phyloP scores from a whole-genome alignment of 306 rosid genomes.

The Malus sieversii region DNA sequence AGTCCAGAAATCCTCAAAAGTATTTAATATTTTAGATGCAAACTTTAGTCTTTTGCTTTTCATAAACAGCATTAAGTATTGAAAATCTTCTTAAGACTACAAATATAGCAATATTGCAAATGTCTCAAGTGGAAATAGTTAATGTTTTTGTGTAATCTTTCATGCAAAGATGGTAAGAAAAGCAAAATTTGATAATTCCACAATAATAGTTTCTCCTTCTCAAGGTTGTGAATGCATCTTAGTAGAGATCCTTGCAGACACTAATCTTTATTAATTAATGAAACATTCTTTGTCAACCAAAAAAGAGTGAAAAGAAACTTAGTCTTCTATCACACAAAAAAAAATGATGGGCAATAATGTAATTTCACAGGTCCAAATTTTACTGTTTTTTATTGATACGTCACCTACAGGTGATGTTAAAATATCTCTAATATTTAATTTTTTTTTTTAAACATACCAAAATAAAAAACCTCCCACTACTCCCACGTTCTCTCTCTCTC shows the following conservation, averaged over 20 bases:
- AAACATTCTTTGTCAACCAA: too few species aligned
- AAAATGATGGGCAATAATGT: too few species aligned
- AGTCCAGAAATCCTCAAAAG: neutral
- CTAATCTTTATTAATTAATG: neutral
- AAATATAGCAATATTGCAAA: neutral
- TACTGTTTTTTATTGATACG: too few species aligned
- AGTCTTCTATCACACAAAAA: too few species aligned
- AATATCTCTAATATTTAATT: too few species aligned
- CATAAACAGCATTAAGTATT: neutral
- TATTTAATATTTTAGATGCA: neutral
- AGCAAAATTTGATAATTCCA: neutral
- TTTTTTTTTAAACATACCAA: too few species aligned
- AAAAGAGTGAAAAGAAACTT: too few species aligned
- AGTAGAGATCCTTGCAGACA: neutral
- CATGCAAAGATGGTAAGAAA: neutral
- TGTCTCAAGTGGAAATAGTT: neutral
- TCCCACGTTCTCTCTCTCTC: too few species aligned
- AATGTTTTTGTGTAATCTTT: neutral
- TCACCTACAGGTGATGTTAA: too few species aligned
- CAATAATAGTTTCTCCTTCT: neutral
- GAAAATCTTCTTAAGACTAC: neutral
- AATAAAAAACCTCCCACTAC: too few species aligned
- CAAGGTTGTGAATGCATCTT: neutral
- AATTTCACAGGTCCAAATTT: too few species aligned
- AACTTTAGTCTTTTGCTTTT: neutral